These are phyloP conservation scores for Solanum lycopersicoides DNA, from an alignment of 257 asterid species.

Conservation along the genomic window DNA sequence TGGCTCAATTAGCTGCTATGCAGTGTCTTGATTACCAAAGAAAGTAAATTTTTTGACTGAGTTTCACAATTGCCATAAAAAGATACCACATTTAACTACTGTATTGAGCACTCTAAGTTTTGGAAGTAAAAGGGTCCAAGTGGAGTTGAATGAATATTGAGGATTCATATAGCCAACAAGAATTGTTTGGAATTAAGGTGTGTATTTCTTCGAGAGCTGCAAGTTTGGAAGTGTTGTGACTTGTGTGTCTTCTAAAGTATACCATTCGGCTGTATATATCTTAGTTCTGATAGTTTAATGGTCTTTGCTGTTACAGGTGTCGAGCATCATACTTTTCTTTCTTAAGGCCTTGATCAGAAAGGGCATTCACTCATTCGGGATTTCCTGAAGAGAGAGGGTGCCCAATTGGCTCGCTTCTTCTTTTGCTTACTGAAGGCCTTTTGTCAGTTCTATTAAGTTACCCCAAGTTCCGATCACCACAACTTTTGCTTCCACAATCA, in stretches of 20 bases:
- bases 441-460: not conserved
- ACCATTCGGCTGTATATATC: not conserved
- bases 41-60: not conserved
- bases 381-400: constrained; percentile 3
- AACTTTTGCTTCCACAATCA: not conserved
- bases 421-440: not conserved
- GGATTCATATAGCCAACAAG: not conserved
- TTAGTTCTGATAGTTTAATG: not conserved
- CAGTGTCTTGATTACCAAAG: not conserved
- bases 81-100: not conserved
- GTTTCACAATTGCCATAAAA: not conserved
- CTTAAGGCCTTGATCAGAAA: not conserved
- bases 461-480: not conserved
- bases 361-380: constrained; percentile 3
- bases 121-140: not conserved
- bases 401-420: not conserved
- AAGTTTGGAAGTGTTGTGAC: not conserved
- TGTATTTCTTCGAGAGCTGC: not conserved
- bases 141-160: not conserved
- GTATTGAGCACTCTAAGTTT: not conserved
- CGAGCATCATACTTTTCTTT: not conserved
- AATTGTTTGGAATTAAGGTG: not conserved
- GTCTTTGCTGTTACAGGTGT: not conserved
- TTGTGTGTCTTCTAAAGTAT: not conserved
- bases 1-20: not conserved